phyloP scores from a whole-genome alignment of 2,329 filamentous ascomycete genomes.

The Aspergillus ruber region DNA sequence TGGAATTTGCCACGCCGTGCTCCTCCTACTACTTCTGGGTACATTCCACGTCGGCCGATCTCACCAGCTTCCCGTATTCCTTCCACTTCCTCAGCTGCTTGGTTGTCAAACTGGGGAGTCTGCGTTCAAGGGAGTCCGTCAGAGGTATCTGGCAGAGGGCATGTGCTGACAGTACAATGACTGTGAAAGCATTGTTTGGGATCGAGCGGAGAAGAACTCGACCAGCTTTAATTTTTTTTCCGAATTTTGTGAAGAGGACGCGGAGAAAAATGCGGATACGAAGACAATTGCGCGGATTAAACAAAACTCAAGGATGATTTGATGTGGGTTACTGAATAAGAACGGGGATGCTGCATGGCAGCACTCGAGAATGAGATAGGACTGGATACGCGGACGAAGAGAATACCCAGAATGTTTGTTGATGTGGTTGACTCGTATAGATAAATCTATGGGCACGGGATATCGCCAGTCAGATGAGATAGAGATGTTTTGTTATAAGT shows the following conservation, averaged over 20 bases:
- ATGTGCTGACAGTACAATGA: conserved; percentile 24
- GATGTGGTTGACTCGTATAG: conserved; percentile 3
- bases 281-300: neutral
- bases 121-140: conserved; percentile 2
- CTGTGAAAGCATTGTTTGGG: conserved; percentile 16
- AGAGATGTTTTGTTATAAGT: neutral
- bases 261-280: neutral
- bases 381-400: neutral
- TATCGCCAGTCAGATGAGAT: neutral
- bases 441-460: conserved; percentile 2
- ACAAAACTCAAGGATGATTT: neutral
- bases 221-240: conserved; percentile 4
- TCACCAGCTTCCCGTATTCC: conserved; percentile 17
- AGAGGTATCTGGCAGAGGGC: conserved; percentile 12
- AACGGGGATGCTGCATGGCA: neutral
- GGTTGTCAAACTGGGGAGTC: conserved; percentile 1
- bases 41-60: conserved; percentile 9
- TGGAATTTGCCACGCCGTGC: neutral
- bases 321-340: conserved; percentile 2
- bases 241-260: neutral
- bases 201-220: conserved; percentile 8
- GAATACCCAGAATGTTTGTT: neutral
- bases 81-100: conserved; percentile 17
- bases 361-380: neutral
- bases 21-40: conserved; percentile 13